Evolutionary conservation across 169 alveolate species (phyloP).

Genomic region (Cryptosporidium parvum): DNA sequence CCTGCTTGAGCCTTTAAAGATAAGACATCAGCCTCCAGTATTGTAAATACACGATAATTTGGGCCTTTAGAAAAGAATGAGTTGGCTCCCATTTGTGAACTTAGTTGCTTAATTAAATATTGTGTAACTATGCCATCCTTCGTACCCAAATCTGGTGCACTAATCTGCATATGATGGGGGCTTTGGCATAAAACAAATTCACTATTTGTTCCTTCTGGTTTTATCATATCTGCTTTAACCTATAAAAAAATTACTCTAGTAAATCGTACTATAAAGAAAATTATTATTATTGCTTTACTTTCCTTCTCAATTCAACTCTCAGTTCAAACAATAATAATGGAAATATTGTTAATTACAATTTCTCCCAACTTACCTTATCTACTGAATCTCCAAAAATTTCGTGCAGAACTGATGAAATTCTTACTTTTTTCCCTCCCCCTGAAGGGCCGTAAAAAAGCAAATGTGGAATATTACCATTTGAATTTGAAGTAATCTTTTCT

Average conservation of each 20-base stretch:
- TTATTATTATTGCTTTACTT: background rate
- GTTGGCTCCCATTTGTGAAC: conserved; percentile 90
- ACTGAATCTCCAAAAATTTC: conserved; percentile 91
- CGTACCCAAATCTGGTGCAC: conserved; percentile 93
- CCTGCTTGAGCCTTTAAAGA: conserved; percentile 95
- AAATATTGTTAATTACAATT: background rate
- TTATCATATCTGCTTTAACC: conserved; percentile 86
- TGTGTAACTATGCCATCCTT: conserved; percentile 93
- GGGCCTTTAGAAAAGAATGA: conserved; percentile 86
- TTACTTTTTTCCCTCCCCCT: conserved; percentile 98
- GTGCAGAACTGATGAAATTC: conserved; percentile 92
- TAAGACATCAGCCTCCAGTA: conserved; percentile 92
- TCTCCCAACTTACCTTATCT: conserved; percentile 78
- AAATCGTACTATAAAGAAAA: background rate
- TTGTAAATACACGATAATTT: conserved; percentile 90
- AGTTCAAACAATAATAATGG: conserved; percentile 18
- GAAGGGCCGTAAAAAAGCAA: conserved; percentile 97
- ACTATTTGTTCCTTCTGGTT: conserved; percentile 82
- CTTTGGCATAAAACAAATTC: conserved; percentile 88
- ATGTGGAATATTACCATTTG: conserved; percentile 95
- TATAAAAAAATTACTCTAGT: conserved; percentile 45
- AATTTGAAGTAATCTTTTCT: conserved; percentile 84
- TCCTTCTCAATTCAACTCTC: background rate
- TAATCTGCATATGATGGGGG: conserved; percentile 93
- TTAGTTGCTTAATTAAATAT: conserved; percentile 92